Percentiles rank a stretch among this genome's conserved stretches.
phyloP scores from a whole-genome alignment of 768 basidiomycete genomes.

The Trametes maxima region DNA sequence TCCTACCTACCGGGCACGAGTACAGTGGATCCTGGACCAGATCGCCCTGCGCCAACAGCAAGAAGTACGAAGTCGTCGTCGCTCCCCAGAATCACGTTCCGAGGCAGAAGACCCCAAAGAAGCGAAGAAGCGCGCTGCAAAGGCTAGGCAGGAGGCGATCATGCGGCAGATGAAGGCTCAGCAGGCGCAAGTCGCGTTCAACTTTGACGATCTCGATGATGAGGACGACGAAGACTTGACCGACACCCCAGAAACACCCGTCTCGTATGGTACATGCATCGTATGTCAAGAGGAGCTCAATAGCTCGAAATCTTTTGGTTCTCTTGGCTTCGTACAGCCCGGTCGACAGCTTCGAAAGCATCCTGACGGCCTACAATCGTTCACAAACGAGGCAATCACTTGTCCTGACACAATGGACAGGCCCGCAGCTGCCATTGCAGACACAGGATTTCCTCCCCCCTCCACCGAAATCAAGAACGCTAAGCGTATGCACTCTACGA shows the following conservation, averaged over 20 bases:
- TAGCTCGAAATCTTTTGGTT: constrained; percentile 73
- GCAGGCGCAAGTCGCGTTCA: constrained; percentile 83
- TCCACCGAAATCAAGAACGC: constrained; percentile 52
- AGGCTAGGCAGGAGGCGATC: constrained; percentile 89
- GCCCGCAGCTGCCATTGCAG: constrained; percentile 28
- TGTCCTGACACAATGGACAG: constrained; percentile 71
- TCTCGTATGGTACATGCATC: constrained; percentile 90
- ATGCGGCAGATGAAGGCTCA: constrained; percentile 96
- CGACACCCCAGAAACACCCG: constrained; percentile 46
- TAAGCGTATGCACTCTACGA: constrained; percentile 43
- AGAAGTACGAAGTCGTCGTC: constrained; percentile 55
- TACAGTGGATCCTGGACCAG: constrained; percentile 73
- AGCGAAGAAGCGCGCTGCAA: constrained; percentile 81
- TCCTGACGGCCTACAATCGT: constrained; percentile 59
- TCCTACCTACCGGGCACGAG: constrained; percentile 68
- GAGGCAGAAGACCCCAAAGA: constrained; percentile 57
- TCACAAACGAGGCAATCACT: constrained; percentile 74
- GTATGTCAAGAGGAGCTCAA: constrained; percentile 96
- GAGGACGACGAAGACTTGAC: constrained; percentile 69
- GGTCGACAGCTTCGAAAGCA: constrained; percentile 82
- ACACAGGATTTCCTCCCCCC: constrained; percentile 51
- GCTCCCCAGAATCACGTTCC: constrained; percentile 40
- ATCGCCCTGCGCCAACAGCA: constrained; percentile 58
- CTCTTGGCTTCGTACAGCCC: constrained; percentile 84
- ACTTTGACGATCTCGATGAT: constrained; percentile 72